Percentiles rank a stretch among this genome's conserved stretches.
These are phyloP conservation scores for Aphanomyces euteiches DNA, from an alignment of 352 stramenopile species.

Conservation along the genomic window DNA sequence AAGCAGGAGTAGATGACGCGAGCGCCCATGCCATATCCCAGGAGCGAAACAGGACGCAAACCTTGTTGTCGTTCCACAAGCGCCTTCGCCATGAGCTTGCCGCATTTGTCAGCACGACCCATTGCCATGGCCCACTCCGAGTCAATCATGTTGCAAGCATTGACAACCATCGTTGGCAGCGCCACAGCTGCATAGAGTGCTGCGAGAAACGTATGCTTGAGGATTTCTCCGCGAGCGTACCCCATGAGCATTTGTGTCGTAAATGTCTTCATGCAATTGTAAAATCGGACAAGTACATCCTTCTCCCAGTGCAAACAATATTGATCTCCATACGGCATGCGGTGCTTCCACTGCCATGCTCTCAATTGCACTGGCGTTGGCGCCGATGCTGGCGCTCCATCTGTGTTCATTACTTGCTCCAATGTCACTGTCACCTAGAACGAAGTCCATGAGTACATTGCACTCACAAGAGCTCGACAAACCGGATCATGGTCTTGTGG, in stretches of 20 bases:
- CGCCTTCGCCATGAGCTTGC: constrained; percentile 69
- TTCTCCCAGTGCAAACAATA: constrained; percentile 82
- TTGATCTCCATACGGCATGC: constrained; percentile 74
- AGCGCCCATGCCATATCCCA: constrained; percentile 88
- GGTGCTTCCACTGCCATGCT: constrained; percentile 81
- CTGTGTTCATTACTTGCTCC: constrained; percentile 6
- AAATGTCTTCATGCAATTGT: constrained; percentile 78
- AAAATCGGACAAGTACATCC: constrained; percentile 60
- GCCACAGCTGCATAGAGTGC: constrained; percentile 69
- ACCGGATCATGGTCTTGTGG: constrained; percentile 21
- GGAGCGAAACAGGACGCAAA: constrained; percentile 79
- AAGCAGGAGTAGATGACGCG: constrained; percentile 87
- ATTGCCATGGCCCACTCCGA: constrained; percentile 82
- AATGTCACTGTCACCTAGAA: constrained; percentile 17
- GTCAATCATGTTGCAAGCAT: constrained; percentile 73
- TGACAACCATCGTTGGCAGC: constrained; percentile 66
- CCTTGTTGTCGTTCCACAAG: constrained; percentile 64
- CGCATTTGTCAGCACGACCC: constrained; percentile 64
- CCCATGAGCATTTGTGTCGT: constrained; percentile 57
- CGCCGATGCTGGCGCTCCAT: not conserved
- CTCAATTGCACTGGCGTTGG: constrained; percentile 37
- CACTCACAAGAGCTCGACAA: constrained; percentile 1
- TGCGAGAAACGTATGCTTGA: constrained; percentile 71
- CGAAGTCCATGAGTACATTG: not conserved
- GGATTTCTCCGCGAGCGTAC: constrained; percentile 67